Conservation (phyloP, 2,329 filamentous ascomycete genomes). For the Zasmidium citrigriseum region DNA sequence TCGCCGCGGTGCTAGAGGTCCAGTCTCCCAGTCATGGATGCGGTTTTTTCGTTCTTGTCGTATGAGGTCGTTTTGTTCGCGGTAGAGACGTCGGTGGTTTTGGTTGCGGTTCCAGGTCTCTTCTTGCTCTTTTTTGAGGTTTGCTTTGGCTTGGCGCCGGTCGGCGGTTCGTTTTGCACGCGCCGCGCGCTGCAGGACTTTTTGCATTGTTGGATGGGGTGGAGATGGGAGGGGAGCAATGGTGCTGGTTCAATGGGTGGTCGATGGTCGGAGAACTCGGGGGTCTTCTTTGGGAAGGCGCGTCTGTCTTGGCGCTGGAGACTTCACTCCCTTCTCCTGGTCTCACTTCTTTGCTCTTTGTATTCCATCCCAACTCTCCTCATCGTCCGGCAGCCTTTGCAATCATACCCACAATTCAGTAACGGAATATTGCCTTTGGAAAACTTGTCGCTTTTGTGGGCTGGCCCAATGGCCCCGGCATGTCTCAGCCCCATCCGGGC, state of each 20-base stretch:
- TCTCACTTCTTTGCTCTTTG: not conserved
- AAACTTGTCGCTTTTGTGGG: too few species aligned
- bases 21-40: slow-evolving; percentile 76
- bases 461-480: not conserved
- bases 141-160: slow-evolving; percentile 11
- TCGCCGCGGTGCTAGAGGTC: slow-evolving; percentile 74
- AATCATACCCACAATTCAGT: too few species aligned
- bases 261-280: not conserved
- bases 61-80: slow-evolving; percentile 32
- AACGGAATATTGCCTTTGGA: too few species aligned
- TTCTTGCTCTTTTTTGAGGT: slow-evolving; percentile 18
- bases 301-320: too few species aligned
- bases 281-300: not conserved
- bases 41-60: slow-evolving; percentile 57
- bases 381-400: too few species aligned
- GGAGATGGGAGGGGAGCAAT: not conserved
- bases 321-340: too few species aligned
- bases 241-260: too few species aligned
- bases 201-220: slow-evolving; percentile 16
- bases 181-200: slow-evolving; percentile 16
- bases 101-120: slow-evolving; percentile 36
- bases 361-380: too few species aligned
- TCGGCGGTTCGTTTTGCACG: slow-evolving; percentile 10
- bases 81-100: slow-evolving; percentile 27
- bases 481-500: not conserved